Conservation (phyloP, 75 land plant genomes). For the Sequoiadendron giganteum region DNA sequence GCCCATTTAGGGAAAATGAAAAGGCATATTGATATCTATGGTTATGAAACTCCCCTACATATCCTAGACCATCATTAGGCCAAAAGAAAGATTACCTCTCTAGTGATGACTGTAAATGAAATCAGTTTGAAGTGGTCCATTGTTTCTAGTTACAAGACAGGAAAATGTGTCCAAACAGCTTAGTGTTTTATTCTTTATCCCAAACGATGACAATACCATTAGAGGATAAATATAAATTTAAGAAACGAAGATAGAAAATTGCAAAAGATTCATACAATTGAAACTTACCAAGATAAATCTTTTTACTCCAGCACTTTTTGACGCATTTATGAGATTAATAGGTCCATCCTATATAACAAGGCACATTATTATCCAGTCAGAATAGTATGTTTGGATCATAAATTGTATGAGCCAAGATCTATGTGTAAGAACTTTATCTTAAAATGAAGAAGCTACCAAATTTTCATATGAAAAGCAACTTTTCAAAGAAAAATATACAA, state of each 20-base stretch:
- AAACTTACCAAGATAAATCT: constrained; percentile 49
- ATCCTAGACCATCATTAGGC: not conserved
- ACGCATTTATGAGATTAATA: constrained; percentile 51
- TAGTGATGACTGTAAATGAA: not conserved
- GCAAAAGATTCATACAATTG: not conserved
- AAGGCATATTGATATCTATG: not conserved
- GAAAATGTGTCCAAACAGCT: not conserved
- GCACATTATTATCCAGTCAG: not conserved
- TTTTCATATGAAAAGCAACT: not conserved
- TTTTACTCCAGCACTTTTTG: constrained; percentile 43
- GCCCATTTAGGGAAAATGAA: not conserved
- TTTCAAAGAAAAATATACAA: not conserved
- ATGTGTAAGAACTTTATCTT: not conserved
- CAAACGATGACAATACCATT: not conserved
- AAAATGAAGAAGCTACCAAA: not conserved
- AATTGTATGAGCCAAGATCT: not conserved
- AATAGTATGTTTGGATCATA: not conserved
- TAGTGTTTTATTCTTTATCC: not conserved
- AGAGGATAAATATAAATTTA: not conserved
- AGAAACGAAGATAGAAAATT: not conserved
- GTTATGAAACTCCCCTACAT: not conserved
- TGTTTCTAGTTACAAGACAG: constrained; percentile 1
- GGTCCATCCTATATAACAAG: constrained; percentile 39
- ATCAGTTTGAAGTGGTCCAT: not conserved
- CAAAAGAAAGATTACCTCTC: not conserved